A percentile compares a stretch with the other conserved stretches of the same genome.
Conservation (phyloP, 1,284 basidiomycete species). For the Ustilago vetiveriae region DNA sequence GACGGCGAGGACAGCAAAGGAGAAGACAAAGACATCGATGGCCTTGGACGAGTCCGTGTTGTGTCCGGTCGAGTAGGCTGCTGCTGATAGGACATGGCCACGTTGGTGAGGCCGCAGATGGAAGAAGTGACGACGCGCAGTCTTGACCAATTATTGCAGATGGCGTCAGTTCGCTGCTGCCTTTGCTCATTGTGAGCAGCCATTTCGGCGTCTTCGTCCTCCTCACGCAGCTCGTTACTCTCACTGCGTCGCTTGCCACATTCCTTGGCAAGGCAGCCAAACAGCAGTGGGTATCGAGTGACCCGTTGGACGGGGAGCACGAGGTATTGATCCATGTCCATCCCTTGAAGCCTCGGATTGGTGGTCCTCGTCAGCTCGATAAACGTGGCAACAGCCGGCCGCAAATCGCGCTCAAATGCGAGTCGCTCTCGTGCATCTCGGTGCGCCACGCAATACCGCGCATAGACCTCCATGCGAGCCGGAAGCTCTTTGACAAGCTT, state of each 20-base stretch:
- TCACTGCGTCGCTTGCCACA: slow-evolving; percentile 10
- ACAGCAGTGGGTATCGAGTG: slow-evolving; percentile 23
- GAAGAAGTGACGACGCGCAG: slow-evolving; percentile 9
- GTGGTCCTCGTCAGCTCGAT: slow-evolving; percentile 20
- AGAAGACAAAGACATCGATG: not conserved
- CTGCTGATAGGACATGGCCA: slow-evolving; percentile 28
- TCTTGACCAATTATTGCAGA: slow-evolving; percentile 13
- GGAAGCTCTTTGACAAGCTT: slow-evolving; percentile 18
- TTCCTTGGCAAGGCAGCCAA: slow-evolving; percentile 22
- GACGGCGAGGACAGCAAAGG: slow-evolving; percentile 2
- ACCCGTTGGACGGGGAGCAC: slow-evolving; percentile 23
- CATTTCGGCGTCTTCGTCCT: slow-evolving; percentile 8
- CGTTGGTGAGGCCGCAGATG: slow-evolving; percentile 22
- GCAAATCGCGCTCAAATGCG: slow-evolving; percentile 11
- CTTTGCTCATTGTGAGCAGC: slow-evolving; percentile 4
- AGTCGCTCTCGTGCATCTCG: slow-evolving; percentile 17
- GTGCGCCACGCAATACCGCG: slow-evolving; percentile 16
- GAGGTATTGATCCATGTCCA: slow-evolving; percentile 25
- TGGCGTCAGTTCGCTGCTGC: slow-evolving; percentile 4
- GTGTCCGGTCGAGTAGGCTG: not conserved
- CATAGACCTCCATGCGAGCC: slow-evolving; percentile 18
- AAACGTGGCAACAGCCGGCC: slow-evolving; percentile 12
- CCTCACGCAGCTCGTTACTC: slow-evolving; percentile 13
- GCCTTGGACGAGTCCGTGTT: not conserved
- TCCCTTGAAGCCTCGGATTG: slow-evolving; percentile 22